Base-by-base conservation (phyloP, 495 filamentous ascomycete genomes). In the Penicillium dipodomyicola region DNA sequence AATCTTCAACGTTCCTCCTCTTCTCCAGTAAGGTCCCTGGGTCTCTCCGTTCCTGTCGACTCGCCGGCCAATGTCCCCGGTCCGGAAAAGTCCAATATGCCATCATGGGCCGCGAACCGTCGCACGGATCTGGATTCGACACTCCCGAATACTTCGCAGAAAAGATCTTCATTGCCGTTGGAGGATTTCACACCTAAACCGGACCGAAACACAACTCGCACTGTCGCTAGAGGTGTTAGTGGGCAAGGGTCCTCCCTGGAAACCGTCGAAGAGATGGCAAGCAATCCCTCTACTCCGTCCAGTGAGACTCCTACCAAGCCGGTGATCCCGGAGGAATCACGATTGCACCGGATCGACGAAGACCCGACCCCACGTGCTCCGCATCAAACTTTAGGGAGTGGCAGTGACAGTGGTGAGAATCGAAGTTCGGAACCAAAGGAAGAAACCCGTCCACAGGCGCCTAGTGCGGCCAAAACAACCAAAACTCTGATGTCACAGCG, bases 181-280 rank as follows among this genome's bases (percentile, higher is more conserved):
- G 72, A 77, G 9, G 72, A 74, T 7, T 57, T 63, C 54, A 58
- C 59, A 20, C 25, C 60, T 29, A 76, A 73, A 56, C 44, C 63
- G 4, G 72, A 77, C 45, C 66, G 72, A 48, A 73, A 62, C 57
- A 61, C 64, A 22, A 65, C 71, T 49, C 70, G 76, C 5, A 48
- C 72, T 14, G 70, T 71, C 37, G 82, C 77, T 48, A 85, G 92
- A 66, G 85, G 82, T 23, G 76, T 75, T 44, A 87, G 84, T 64
- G 87, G 85, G 50, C 82, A 80, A 58, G 80, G 81, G 20, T 84
- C 89, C 17, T 84, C 83, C 41, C 76, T 98, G 50, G 94, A 96
- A 71, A 98, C 94, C 0, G 94, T 98, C 29, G 87, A 96, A 68
- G 94, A 98, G 75, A 73, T 72, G 69, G 85, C 85, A 46, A 96